phyloP scores from a whole-genome alignment of 2,329 filamentous ascomycete genomes.

The Pleomassaria siparia region DNA sequence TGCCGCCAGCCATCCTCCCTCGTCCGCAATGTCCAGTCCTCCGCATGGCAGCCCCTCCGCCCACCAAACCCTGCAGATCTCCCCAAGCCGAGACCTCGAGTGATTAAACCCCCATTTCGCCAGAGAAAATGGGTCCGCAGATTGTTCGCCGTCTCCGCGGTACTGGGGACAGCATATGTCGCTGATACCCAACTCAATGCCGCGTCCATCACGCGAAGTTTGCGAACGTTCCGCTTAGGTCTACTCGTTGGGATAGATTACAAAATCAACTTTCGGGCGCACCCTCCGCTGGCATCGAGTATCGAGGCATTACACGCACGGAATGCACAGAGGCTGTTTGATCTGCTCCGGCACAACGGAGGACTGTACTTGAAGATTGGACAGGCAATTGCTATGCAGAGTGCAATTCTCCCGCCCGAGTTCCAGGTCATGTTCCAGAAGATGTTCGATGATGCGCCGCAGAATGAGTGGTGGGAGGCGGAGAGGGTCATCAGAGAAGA shows the following conservation, averaged over 20 bases:
- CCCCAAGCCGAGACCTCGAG: conserved; percentile 53
- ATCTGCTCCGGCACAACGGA: conserved; percentile 81
- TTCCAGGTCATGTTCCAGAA: conserved; percentile 94
- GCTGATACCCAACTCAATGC: conserved; percentile 77
- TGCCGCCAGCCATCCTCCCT: conserved; percentile 15
- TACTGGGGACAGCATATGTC: conserved; percentile 64
- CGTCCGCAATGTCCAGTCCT: conserved; percentile 33
- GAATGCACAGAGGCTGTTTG: conserved; percentile 79
- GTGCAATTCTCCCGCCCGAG: conserved; percentile 85
- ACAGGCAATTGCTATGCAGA: conserved; percentile 98
- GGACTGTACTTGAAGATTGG: conserved; percentile 97
- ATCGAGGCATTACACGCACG: conserved; percentile 78
- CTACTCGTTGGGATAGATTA: conserved; percentile 86
- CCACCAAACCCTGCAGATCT: conserved; percentile 80
- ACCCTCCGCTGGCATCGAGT: conserved; percentile 72
- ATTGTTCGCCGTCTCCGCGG: conserved; percentile 62
- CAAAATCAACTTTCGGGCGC: conserved; percentile 89
- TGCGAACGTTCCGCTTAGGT: conserved; percentile 79
- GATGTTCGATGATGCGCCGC: conserved; percentile 98
- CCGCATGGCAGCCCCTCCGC: conserved; percentile 46
- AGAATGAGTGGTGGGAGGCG: conserved; percentile 84
- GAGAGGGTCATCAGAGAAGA: conserved; percentile 84
- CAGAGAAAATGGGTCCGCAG: conserved; percentile 77
- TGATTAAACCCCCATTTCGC: conserved; percentile 70
- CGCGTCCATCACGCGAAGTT: conserved; percentile 73